phyloP scores from a whole-genome alignment of 192 early-diverging fungal genomes.

The Mortierella alpina region DNA sequence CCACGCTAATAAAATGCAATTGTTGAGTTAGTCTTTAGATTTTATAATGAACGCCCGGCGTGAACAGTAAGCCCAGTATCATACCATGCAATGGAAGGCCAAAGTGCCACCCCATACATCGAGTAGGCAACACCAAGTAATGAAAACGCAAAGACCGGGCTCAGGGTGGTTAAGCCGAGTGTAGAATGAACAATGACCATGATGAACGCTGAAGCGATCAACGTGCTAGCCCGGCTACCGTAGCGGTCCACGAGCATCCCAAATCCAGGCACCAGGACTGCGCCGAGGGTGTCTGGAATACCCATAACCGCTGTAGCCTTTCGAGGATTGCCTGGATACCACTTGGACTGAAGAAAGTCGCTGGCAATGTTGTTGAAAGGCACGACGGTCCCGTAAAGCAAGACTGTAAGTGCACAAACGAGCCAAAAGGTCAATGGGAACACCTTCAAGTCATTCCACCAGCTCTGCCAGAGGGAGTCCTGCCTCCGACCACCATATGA shows the following conservation, averaged over 20 bases:
- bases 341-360: constrained; percentile 74
- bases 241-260: constrained; percentile 66
- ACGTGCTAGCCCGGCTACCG: constrained; percentile 60
- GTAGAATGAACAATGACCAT: constrained; percentile 60
- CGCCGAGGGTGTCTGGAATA: constrained; percentile 69
- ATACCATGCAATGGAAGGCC: constrained; percentile 71
- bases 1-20: constrained; percentile 32
- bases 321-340: constrained; percentile 64
- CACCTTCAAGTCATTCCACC: constrained; percentile 23
- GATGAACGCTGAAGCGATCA: constrained; percentile 57
- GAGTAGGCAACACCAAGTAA: constrained; percentile 67
- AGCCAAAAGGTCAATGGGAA: constrained; percentile 46
- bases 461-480: constrained; percentile 15
- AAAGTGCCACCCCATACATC: constrained; percentile 68
- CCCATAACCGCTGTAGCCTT: constrained; percentile 74
- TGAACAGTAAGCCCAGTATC: neutral
- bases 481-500: neutral
- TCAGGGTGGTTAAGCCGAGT: constrained; percentile 58
- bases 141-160: constrained; percentile 61
- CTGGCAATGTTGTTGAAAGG: constrained; percentile 75
- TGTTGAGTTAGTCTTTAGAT: neutral
- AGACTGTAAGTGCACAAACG: constrained; percentile 51
- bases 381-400: constrained; percentile 66
- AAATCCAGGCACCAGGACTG: constrained; percentile 65
- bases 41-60: too few relatives aligned